Conservation (phyloP, 306 rosid species). For the Nissolia schottii region DNA sequence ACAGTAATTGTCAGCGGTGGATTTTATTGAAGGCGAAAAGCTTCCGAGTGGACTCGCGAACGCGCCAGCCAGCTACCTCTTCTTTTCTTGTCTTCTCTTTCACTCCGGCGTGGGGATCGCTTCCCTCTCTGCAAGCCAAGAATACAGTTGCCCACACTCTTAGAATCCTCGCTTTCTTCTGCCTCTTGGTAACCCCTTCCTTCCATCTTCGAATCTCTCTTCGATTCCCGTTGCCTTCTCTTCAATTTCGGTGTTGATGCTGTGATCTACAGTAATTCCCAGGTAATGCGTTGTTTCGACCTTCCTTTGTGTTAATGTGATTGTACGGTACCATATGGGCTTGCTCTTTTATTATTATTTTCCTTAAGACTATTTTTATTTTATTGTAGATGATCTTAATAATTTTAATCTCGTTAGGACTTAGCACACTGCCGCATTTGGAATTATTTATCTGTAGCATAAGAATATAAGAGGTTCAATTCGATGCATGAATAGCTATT, state of each 20-base stretch:
- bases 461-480: background rate
- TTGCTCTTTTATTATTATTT: background rate
- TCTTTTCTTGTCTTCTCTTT: background rate
- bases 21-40: background rate
- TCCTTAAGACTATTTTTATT: background rate
- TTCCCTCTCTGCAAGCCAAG: constrained; percentile 34
- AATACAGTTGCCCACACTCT: constrained; percentile 1
- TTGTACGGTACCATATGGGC: background rate
- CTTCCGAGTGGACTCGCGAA: background rate
- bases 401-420: background rate
- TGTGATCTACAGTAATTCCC: constrained; percentile 7
- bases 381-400: background rate
- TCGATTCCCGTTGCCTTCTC: background rate
- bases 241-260: background rate
- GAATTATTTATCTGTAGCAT: background rate
- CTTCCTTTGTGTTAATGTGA: background rate
- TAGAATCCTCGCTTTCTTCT: background rate
- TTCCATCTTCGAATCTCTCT: constrained; percentile 13
- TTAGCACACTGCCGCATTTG: background rate
- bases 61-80: background rate
- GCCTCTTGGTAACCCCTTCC: background rate
- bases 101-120: background rate
- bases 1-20: too few relatives aligned
- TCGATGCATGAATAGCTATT: background rate
- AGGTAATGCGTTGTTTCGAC: constrained; percentile 15